A percentile compares a stretch with the other conserved stretches of the same genome.
Evolutionary conservation across 2,329 filamentous ascomycete species (phyloP).

Genomic region (Colletotrichum neosansevieriae): DNA sequence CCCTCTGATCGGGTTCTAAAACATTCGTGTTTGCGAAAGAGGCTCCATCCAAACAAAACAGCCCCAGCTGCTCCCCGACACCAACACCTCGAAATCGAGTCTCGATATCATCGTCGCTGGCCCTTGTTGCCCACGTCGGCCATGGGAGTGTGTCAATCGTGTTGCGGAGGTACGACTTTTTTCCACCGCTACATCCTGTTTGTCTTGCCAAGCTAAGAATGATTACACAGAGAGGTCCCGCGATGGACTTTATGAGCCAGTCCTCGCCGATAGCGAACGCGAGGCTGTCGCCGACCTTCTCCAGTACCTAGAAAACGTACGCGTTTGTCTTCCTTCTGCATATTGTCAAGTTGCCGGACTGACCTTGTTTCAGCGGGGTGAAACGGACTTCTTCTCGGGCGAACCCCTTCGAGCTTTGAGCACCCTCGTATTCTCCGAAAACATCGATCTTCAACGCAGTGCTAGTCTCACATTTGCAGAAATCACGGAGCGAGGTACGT

Average conservation of each 20-base stretch:
- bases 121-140: constrained; percentile 45
- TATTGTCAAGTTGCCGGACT: constrained; percentile 42
- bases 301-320: constrained; percentile 95
- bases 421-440: constrained; percentile 97
- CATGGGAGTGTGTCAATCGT: constrained; percentile 74
- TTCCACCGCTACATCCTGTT: constrained; percentile 11
- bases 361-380: constrained; percentile 76
- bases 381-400: constrained; percentile 98
- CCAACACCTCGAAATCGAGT: constrained; percentile 23
- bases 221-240: constrained; percentile 73
- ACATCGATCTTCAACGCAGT: constrained; percentile 96
- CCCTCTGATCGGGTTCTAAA: constrained; percentile 34
- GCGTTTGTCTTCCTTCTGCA: constrained; percentile 46
- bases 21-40: constrained; percentile 34
- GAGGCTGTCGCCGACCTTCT: constrained; percentile 96
- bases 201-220: constrained; percentile 27
- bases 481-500: constrained; percentile 95
- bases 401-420: constrained; percentile 93
- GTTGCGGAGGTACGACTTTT: constrained; percentile 65
- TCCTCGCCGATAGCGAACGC: constrained; percentile 93
- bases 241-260: constrained; percentile 86
- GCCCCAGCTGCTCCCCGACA: constrained; percentile 23
- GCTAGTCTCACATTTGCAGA: constrained; percentile 98
- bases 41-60: constrained; percentile 38
- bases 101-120: constrained; percentile 24